These are phyloP conservation scores for Pseudogymnoascus sp. DNA, from an alignment of 2,329 filamentous ascomycete genomes.

Conservation along the genomic window DNA sequence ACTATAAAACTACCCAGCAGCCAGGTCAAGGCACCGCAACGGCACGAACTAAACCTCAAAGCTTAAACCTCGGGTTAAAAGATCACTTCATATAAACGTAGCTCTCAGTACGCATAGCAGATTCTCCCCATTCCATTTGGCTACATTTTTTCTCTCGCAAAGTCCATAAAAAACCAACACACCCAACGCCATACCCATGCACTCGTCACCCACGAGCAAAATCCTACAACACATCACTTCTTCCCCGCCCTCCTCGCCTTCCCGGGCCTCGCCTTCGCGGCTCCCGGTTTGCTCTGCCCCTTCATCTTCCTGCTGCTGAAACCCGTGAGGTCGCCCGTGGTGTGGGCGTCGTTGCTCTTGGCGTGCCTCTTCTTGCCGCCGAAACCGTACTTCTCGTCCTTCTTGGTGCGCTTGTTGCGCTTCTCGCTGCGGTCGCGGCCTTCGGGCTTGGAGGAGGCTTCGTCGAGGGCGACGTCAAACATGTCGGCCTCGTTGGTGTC, in stretches of 20 bases:
- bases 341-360: conserved; percentile 85
- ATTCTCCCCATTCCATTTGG: neutral
- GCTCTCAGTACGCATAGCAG: neutral
- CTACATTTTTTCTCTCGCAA: conserved; percentile 3
- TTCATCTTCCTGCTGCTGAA: conserved; percentile 89
- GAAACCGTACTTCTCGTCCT: conserved; percentile 89
- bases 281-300: conserved; percentile 27
- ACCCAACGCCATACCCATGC: conserved; percentile 1
- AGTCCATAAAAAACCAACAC: neutral
- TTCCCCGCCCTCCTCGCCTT: conserved; percentile 33
- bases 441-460: conserved; percentile 31
- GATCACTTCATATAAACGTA: neutral
- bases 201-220: neutral
- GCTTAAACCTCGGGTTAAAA: neutral
- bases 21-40: neutral
- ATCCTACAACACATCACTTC: conserved; percentile 15
- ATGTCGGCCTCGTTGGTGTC: conserved; percentile 74
- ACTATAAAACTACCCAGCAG: neutral
- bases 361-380: conserved; percentile 88
- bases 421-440: conserved; percentile 31
- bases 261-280: conserved; percentile 38
- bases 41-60: no score
- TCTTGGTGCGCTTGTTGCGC: conserved; percentile 79
- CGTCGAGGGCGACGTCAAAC: conserved; percentile 83
- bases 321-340: conserved; percentile 68